Percentiles rank a stretch among this genome's conserved stretches.
Evolutionary conservation across 352 stramenopile genomes (phyloP).

Genomic region (Globisporangium cystogenes): DNA sequence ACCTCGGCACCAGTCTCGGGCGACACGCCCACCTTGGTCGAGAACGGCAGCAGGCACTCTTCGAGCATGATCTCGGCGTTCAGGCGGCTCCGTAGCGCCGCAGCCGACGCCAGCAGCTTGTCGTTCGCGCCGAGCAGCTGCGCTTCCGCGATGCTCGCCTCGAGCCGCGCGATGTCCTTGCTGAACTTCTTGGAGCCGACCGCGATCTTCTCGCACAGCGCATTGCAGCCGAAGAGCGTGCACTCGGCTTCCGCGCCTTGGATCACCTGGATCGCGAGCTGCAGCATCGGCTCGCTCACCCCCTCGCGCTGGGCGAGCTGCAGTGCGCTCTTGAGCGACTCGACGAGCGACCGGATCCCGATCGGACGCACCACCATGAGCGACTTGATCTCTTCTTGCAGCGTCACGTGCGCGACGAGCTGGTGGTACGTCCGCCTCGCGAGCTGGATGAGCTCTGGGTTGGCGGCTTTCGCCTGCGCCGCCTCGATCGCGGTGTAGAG

Average conservation of each 20-base stretch:
- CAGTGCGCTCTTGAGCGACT: slow-evolving; percentile 54
- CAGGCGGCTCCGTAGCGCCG: slow-evolving; percentile 43
- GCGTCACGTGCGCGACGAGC: slow-evolving; percentile 56
- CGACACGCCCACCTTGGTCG: slow-evolving; percentile 10
- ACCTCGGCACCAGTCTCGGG: slow-evolving; percentile 20
- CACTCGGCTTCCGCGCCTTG: slow-evolving; percentile 73
- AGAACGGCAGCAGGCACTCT: slow-evolving; percentile 47
- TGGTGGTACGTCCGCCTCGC: slow-evolving; percentile 63
- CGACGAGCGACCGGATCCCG: slow-evolving; percentile 59
- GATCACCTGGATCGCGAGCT: slow-evolving; percentile 55
- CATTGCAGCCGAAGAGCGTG: slow-evolving; percentile 71
- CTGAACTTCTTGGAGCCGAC: slow-evolving; percentile 43
- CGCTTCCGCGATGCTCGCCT: slow-evolving; percentile 53
- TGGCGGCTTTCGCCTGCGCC: slow-evolving; percentile 54
- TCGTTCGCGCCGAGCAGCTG: slow-evolving; percentile 42
- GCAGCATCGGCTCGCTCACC: slow-evolving; percentile 49
- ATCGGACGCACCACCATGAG: slow-evolving; percentile 64
- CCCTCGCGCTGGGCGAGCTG: slow-evolving; percentile 36
- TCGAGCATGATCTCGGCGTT: slow-evolving; percentile 67
- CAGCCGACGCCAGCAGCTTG: slow-evolving; percentile 42
- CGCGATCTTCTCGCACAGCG: slow-evolving; percentile 56
- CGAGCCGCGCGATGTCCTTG: slow-evolving; percentile 56
- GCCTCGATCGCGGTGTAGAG: slow-evolving; percentile 71
- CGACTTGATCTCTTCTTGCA: slow-evolving; percentile 79
- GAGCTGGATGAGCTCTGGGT: slow-evolving; percentile 40